Evolutionary conservation across 2,329 filamentous ascomycete species (phyloP), one percentile per base, ranked within the genome.

Genomic region (Graphilbum fragrans): DNA sequence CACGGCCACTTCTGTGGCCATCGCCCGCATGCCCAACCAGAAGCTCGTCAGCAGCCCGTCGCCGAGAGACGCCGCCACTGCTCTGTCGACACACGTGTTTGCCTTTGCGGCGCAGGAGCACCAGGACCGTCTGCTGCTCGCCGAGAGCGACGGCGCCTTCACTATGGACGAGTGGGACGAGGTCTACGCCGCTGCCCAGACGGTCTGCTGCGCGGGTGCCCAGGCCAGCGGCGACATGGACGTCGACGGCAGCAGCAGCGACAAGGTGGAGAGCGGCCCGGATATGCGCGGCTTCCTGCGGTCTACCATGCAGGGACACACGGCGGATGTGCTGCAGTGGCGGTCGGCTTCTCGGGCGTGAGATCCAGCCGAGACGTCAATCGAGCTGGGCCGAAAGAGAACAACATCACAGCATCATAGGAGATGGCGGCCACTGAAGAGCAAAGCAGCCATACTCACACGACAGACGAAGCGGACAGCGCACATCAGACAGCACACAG

Each of bases 71-170:
- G 67, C 80, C 36, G 67, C 76, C 48, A 62, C 64, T 36, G 80
- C 82, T 11, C 69, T 65, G 42, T 93, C 86, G 5, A 63, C 85
- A 19, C 90, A 95, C 56, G 85, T 83, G n/a, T 69, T 95, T 44
- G 82, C 79, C 6, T 94, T 92, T 57, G 81, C 80, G n/a, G 78
- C 80, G 1, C 67, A 77, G 39, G 74, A 80, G 2, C 67, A 77
- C 39, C 74, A 80, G 9, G 74, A 81, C 12, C 77, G 85, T 45
- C 64, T 94, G 39, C 62, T 95, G 19, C 61, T 94, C 34, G 79
- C 75, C 27, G 84, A 94, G 61, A 94, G 86, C 53, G 78, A 90
- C 52, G 90, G 90, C 1, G 62, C 64, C 4, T 96, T 95, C 55
- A 74, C 76, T 37, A 67, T 83, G 49, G 69, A 77, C 14, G 79